These are phyloP conservation scores for Austroboletus eburneus DNA, from an alignment of 768 basidiomycete species.

Conservation along the genomic window DNA sequence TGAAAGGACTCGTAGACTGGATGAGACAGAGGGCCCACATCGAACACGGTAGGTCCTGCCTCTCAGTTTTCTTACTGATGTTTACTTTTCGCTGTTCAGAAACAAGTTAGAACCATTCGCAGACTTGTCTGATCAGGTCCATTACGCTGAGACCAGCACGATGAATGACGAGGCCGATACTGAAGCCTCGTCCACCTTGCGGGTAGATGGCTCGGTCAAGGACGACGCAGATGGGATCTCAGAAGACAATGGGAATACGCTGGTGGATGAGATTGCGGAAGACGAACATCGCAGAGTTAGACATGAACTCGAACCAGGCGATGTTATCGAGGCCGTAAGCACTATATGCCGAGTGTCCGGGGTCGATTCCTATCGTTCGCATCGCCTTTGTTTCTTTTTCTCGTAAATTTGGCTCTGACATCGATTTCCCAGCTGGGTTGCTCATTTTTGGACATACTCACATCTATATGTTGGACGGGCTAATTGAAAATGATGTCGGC, in stretches of 20 bases:
- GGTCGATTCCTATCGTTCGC: constrained; percentile 86
- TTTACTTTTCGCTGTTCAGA: constrained; percentile 35
- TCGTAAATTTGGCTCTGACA: not conserved
- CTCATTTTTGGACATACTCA: constrained; percentile 83
- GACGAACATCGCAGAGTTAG: constrained; percentile 87
- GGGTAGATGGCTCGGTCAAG: constrained; percentile 12
- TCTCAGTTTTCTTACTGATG: not conserved
- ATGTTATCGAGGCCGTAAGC: constrained; percentile 80
- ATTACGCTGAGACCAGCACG: constrained; percentile 31
- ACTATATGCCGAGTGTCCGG: constrained; percentile 88
- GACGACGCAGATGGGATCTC: constrained; percentile 10
- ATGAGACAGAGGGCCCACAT: constrained; percentile 90
- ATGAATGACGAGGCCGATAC: constrained; percentile 35
- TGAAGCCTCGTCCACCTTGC: constrained; percentile 43
- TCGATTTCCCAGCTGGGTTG: constrained; percentile 55
- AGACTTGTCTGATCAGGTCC: constrained; percentile 39
- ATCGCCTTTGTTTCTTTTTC: not conserved
- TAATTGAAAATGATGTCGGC: constrained; percentile 82
- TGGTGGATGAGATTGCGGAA: constrained; percentile 76
- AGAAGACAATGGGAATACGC: constrained; percentile 34
- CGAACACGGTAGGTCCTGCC: constrained; percentile 60
- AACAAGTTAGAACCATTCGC: constrained; percentile 72
- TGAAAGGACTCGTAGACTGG: constrained; percentile 65
- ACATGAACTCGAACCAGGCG: constrained; percentile 83
- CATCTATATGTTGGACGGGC: constrained; percentile 86